Base-by-base conservation (phyloP, 164 flowering plant species). In the Magnolia sinica region DNA sequence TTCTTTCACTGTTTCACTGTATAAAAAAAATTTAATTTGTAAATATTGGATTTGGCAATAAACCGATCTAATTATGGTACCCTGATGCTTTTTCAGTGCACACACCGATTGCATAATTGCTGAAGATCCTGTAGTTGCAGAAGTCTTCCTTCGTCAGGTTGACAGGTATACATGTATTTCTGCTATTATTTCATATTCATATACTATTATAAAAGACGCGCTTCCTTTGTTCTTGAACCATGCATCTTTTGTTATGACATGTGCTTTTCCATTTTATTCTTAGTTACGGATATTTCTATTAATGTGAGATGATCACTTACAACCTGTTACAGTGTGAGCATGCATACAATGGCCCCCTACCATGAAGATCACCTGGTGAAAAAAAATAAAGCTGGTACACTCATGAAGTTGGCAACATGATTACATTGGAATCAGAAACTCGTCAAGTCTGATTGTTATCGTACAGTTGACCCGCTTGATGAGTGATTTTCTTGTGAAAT, bases 41-140 rank as follows among this genome's bases (percentile, higher is more conserved):
- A 55, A 37, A 8, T 55, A 55, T 55, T 16, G 18, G 18, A 55
- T 55, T 8, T 11, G 18, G 18, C 61, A 55, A 55, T 11, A 55
- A 55, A 55, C 13, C 18, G 4, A 11, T 51, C 69, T 16, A 63
- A 20, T 37, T 24, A 14, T 74, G 45, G 45, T 58, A 16, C 13
- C 18, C 61, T 55, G 13, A 11, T 55, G 61, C 5, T 64, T 45
- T 70, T 77, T 18, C 97, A 96, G 99, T 88, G 91, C 93, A 7
- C 98, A 96, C 79, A 96, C 99, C n/a, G 98, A 96, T 76, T 87
- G 96, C 85, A 89, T 96, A 23, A 61, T 96, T 45, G 77, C 98
- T 58, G 97, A 96, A 80, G 97, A 96, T 76, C 66, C 1, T 45
- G 91, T 89, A 77, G 91, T 81, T 63, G 93, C 95, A 19, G 95